Percentiles rank a stretch among this genome's conserved stretches.
Evolutionary conservation across 768 basidiomycete genomes (phyloP).

Genomic region (Lanmaoa pseudosensibilis): DNA sequence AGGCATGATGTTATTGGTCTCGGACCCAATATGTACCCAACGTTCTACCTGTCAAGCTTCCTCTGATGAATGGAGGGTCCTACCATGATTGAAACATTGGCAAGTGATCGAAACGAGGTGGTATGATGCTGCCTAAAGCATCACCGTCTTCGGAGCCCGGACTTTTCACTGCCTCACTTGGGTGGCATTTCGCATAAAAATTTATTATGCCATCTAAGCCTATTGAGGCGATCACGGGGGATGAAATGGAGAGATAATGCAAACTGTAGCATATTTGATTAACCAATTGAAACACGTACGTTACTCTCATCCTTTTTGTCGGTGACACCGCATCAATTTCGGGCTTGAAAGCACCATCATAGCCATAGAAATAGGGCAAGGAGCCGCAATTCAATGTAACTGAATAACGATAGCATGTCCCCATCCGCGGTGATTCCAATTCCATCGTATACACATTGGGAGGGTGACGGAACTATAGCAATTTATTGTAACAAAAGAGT

Average conservation of each 20-base stretch:
- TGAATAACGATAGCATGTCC: not conserved
- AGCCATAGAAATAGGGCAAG: not conserved
- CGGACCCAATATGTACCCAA: not conserved
- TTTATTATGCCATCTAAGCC: not conserved
- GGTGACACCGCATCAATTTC: not conserved
- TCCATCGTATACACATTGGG: not conserved
- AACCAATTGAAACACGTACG: not conserved
- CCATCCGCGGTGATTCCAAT: no score
- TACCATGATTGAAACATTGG: not conserved
- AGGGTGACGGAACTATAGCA: not conserved
- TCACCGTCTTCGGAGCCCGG: not conserved
- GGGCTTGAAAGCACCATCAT: not conserved
- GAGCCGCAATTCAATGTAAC: not conserved
- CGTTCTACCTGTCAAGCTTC: not conserved
- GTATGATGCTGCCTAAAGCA: not conserved
- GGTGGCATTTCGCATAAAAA: not conserved
- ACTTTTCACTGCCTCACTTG: not conserved
- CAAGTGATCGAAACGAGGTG: not conserved
- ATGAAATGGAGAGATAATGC: not conserved
- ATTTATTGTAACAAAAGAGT: not conserved
- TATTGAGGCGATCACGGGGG: not conserved
- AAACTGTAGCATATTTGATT: not conserved
- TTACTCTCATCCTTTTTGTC: no score
- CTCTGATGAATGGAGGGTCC: not conserved
- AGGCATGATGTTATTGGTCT: not conserved